Base-by-base conservation (phyloP, 352 stramenopile species). In the Pseudoperonospora humuli region DNA sequence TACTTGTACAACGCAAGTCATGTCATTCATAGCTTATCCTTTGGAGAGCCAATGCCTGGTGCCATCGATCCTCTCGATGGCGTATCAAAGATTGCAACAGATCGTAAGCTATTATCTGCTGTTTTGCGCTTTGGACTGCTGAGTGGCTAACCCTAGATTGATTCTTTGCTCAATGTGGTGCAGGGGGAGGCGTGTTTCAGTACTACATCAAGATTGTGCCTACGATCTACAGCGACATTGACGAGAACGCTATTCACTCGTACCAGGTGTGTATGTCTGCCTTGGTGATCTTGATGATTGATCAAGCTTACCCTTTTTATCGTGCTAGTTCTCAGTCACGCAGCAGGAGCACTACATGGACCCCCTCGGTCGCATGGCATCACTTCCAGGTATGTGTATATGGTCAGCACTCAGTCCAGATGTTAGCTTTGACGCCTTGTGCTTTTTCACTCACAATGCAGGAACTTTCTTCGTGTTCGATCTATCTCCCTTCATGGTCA, bases 161-260 rank as follows among this genome's bases (percentile, higher is more conserved):
- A 38, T 28, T 2, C 23, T 42, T 15, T 29, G 18, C 25, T 37
- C 28, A 17, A 14, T 41, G 19, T n/a, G 10, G 19, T 61, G 5
- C 38, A 92, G 79, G 47, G 23, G 79, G 79, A 9, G 79, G 72
- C 11, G 74, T 90, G 43, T 90, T 87, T 52, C 77, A 92, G 64
- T 92, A 92, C 63, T 88, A 86, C 49, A 83, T 92, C 64, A 92
- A 92, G 62, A 78, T 92, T 34, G 78, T 92, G 39, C 80, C 80
- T 15, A 92, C 80, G 18, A 84, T 92, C 48, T 92, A 86, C 64
- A 81, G 70, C 50, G 76, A 89, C 36, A 77, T 81, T 15, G 70
- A 75, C 44, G 64, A 75, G 8, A 57, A 61, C 10, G 57, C 64
- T 2, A 73, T 80, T 15, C 55, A 75, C 38, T 88, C 75, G 51